A percentile compares a stretch with the other conserved stretches of the same genome.
These are phyloP conservation scores for Penicillium silybi DNA, from an alignment of 495 filamentous ascomycete genomes.

Conservation along the genomic window DNA sequence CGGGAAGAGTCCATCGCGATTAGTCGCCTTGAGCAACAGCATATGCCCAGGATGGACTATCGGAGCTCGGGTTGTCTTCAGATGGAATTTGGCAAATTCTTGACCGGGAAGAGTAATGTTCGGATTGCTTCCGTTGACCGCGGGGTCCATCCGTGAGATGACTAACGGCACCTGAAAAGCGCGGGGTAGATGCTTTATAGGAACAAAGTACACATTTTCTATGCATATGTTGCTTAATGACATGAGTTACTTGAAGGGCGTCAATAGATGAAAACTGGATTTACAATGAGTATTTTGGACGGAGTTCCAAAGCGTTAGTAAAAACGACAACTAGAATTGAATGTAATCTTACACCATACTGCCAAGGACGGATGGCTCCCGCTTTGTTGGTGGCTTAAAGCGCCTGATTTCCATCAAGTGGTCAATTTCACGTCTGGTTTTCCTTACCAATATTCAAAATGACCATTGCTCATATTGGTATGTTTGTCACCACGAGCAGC, in stretches of 20 bases:
- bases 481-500: background rate
- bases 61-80: background rate
- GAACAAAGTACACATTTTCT: background rate
- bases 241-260: too few species aligned
- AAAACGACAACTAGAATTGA: background rate
- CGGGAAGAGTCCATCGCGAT: conserved; percentile 26
- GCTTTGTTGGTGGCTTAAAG: background rate
- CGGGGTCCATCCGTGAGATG: background rate
- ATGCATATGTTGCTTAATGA: too few species aligned
- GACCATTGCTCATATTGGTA: conserved; percentile 37
- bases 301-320: background rate
- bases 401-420: background rate
- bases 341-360: background rate
- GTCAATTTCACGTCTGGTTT: background rate
- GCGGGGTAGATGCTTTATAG: background rate
- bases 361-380: conserved; percentile 3
- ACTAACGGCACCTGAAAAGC: background rate
- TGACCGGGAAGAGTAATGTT: background rate
- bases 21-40: background rate
- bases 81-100: background rate
- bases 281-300: too few species aligned
- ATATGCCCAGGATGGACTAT: background rate
- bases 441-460: conserved; percentile 8
- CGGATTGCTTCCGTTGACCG: conserved; percentile 1
- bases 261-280: too few species aligned